Evolutionary conservation across 2,329 filamentous ascomycete genomes (phyloP).

Genomic region (Aspergillus intermedius): DNA sequence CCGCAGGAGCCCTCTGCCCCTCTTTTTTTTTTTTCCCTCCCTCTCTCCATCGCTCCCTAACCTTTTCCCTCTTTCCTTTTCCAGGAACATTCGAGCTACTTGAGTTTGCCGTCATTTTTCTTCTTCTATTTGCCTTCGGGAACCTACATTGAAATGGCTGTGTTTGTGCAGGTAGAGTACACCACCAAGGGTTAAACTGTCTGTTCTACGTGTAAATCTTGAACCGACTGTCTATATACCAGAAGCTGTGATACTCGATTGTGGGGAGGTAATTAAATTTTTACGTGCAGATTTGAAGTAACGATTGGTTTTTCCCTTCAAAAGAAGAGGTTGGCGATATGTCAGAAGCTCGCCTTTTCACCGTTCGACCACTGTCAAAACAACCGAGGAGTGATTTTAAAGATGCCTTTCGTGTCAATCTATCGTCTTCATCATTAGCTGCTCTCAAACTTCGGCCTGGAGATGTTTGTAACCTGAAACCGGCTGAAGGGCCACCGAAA

Average conservation of each 20-base stretch:
- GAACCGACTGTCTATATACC: too few species aligned
- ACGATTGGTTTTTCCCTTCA: neutral
- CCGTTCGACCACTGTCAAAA: constrained; percentile 49
- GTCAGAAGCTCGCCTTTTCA: constrained; percentile 41
- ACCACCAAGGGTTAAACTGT: too few species aligned
- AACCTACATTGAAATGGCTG: too few species aligned
- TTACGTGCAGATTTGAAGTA: too few species aligned
- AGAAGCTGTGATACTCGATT: too few species aligned
- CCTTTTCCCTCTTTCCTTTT: neutral
- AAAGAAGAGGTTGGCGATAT: constrained; percentile 15
- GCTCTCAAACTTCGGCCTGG: constrained; percentile 51
- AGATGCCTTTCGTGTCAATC: constrained; percentile 54
- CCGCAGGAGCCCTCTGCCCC: neutral
- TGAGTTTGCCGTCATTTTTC: too few species aligned
- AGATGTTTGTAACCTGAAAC: constrained; percentile 46
- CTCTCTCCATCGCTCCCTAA: neutral
- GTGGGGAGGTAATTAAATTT: too few species aligned
- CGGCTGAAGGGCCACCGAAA: constrained; percentile 37
- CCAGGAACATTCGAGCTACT: too few species aligned
- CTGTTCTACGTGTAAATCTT: too few species aligned
- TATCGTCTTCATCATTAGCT: constrained; percentile 52
- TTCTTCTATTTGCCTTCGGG: too few species aligned
- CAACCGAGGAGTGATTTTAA: constrained; percentile 44
- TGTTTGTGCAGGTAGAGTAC: too few species aligned
- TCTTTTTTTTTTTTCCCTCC: neutral